Base-by-base conservation (phyloP, 768 basidiomycete genomes). In the Trametes punicea region DNA sequence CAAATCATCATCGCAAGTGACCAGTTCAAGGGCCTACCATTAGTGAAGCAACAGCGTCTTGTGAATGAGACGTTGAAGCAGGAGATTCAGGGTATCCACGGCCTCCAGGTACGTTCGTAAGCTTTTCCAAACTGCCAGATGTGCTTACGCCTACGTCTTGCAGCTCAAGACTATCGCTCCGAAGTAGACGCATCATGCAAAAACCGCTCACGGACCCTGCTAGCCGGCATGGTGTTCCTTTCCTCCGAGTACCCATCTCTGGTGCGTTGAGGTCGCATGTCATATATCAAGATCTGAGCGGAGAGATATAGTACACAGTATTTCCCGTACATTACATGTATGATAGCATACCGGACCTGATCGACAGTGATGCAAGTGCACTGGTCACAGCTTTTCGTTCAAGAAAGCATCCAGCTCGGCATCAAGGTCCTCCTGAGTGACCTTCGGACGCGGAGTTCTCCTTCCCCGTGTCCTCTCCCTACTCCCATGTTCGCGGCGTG, bases 1-100 rank as follows among this genome's bases (percentile, higher is more conserved):
- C 90, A 94, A 39, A 95, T 99, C 59, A 80, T 82, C 11, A 90
- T 99, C 59, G 81, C 88, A 4, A 93, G 91, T 56, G 70, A 82
- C n/a, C 79, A 79, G 1, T 98, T 99, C 78, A 85, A 87, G 61
- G 96, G 88, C 8, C 73, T 98, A 36, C 71, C 90, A 1, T 88
- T 84, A 39, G 84, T 98, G 51, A 95, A 97, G 75, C 97, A 99
- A 70, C 97, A 99, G 71, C 83, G 84, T 56, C 75, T 97, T 26
- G 93, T 99, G 34, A 95, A 88, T 11, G 81, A 91, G 56, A 78
- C 81, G 9, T 73, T 99, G 60, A 94, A 95, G 73, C 75, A 87
- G 64, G 97, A 98, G 69, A 93, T 99, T 45, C 81, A 83, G 65
- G 85, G 80, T 11, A 95, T 98, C 49, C 97, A 99, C 69, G 97